phyloP scores from a whole-genome alignment of 768 basidiomycete genomes.

The Asterophora lycoperdoides region DNA sequence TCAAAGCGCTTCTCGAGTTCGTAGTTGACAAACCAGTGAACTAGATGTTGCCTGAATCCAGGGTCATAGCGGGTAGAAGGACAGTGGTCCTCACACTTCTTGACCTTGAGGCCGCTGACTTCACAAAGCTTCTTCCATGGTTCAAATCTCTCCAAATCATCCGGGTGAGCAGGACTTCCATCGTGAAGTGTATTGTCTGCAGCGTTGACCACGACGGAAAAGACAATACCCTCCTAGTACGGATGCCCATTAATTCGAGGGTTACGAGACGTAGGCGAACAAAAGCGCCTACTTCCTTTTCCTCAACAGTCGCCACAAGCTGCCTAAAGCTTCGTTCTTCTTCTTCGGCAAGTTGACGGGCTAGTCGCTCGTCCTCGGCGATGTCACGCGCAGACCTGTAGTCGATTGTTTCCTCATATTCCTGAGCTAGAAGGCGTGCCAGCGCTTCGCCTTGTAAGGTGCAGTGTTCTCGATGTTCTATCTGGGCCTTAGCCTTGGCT shows the following conservation, averaged over 20 bases:
- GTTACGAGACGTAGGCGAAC: neutral
- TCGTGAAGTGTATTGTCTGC: neutral
- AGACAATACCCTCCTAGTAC: neutral
- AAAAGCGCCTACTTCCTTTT: neutral
- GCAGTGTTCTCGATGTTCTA: no score
- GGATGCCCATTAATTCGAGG: neutral
- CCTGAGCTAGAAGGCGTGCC: neutral
- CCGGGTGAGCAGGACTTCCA: constrained; percentile 4
- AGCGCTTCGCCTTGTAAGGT: neutral
- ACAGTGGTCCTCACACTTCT: neutral
- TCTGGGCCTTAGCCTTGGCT: no score
- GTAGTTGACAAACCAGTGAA: constrained; percentile 4
- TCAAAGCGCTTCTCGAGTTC: constrained; percentile 2
- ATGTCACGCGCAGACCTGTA: neutral
- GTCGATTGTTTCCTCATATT: neutral
- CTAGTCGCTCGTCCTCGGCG: neutral
- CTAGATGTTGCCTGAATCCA: neutral
- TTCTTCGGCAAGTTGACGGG: neutral
- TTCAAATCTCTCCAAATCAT: constrained; percentile 2
- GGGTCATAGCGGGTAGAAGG: neutral
- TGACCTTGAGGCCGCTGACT: neutral
- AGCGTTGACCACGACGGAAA: neutral
- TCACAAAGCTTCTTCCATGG: constrained; percentile 5
- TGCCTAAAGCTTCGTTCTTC: neutral
- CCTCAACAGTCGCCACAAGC: neutral